These are phyloP conservation scores for Colletotrichum sansevieriae DNA, from an alignment of 2,329 filamentous ascomycete genomes.

Conservation along the genomic window DNA sequence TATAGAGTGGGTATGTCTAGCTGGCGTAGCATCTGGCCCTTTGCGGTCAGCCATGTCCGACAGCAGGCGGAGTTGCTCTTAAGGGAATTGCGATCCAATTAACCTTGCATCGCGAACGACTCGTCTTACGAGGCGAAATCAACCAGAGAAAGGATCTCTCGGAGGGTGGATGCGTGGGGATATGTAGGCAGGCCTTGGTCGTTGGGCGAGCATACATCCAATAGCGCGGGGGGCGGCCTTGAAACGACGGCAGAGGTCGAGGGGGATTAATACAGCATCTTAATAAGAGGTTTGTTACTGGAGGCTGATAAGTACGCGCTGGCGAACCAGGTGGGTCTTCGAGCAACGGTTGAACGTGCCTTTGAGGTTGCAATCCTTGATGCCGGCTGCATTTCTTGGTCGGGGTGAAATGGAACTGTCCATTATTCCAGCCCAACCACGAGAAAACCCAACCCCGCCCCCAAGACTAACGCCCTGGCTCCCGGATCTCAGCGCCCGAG, in stretches of 20 bases:
- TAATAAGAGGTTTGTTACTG: slow-evolving; percentile 27
- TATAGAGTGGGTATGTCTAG: slow-evolving; percentile 50
- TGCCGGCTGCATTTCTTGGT: slow-evolving; percentile 6
- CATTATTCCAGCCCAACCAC: slow-evolving; percentile 13
- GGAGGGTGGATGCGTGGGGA: slow-evolving; percentile 20
- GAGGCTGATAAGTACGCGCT: slow-evolving; percentile 28
- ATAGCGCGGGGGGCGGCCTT: slow-evolving; percentile 8
- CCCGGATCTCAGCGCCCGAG: slow-evolving; percentile 26
- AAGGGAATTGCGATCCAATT: slow-evolving; percentile 6
- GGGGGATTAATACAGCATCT: slow-evolving; percentile 33
- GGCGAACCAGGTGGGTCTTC: slow-evolving; percentile 4
- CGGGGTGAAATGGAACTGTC: background rate
- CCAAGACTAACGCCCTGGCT: slow-evolving; percentile 9
- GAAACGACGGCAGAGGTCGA: slow-evolving; percentile 16
- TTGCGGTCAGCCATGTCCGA: slow-evolving; percentile 41
- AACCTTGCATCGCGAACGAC: background rate
- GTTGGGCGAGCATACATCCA: slow-evolving; percentile 16
- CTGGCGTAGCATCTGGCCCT: slow-evolving; percentile 34
- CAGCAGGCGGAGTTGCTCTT: slow-evolving; percentile 14
- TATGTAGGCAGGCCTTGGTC: slow-evolving; percentile 12
- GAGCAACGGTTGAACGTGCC: slow-evolving; percentile 21
- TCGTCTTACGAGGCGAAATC: background rate
- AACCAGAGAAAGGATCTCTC: background rate
- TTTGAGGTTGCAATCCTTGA: slow-evolving; percentile 39
- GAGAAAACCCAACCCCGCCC: background rate